phyloP scores from a whole-genome alignment of 768 basidiomycete species.

The Leccinum variicolor region DNA sequence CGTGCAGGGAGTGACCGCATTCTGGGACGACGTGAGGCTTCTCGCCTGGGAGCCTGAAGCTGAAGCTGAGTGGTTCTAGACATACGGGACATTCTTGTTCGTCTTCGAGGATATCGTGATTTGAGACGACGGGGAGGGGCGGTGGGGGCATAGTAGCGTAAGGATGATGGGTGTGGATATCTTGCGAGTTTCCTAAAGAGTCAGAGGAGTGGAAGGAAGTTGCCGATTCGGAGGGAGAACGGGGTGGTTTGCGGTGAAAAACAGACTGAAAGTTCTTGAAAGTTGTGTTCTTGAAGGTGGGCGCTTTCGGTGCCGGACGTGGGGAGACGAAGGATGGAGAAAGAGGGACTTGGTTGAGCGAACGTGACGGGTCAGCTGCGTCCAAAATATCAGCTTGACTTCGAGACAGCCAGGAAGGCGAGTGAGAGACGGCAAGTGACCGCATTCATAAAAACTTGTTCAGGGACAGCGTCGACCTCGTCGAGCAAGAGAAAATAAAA shows the following conservation, averaged over 20 bases:
- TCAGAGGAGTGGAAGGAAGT: constrained; percentile 48
- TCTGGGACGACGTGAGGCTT: constrained; percentile 97
- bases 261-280: constrained; percentile 48
- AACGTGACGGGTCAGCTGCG: constrained; percentile 14
- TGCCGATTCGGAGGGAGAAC: constrained; percentile 47
- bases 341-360: constrained; percentile 29
- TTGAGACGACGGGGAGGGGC: constrained; percentile 72
- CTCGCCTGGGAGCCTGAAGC: constrained; percentile 91
- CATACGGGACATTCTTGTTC: constrained; percentile 96
- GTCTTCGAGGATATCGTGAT: constrained; percentile 58
- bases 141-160: constrained; percentile 61
- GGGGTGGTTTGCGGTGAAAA: constrained; percentile 45
- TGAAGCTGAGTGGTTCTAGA: constrained; percentile 90
- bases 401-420: constrained; percentile 38
- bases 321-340: constrained; percentile 44
- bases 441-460: constrained; percentile 27
- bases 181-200: constrained; percentile 36
- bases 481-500: background rate
- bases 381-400: constrained; percentile 36
- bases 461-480: background rate
- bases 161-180: constrained; percentile 43
- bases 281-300: constrained; percentile 33
- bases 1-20: constrained; percentile 97
- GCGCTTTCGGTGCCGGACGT: constrained; percentile 27
- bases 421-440: constrained; percentile 26